Evolutionary conservation across 75 land plant species (phyloP).

Genomic region (Sequoia sempervirens): DNA sequence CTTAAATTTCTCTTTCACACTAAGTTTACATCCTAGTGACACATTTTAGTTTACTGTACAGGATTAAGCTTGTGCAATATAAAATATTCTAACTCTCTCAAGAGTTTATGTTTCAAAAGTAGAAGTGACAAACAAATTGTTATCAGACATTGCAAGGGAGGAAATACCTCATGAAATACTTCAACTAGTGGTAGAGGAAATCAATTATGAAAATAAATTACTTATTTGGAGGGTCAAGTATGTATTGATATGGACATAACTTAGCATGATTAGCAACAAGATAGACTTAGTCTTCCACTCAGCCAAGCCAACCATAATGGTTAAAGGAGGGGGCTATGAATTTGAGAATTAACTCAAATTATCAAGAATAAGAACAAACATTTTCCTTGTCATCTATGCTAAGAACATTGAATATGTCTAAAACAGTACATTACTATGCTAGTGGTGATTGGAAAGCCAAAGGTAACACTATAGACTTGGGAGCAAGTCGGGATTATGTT

Average conservation of each 20-base stretch:
- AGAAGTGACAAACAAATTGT: background rate
- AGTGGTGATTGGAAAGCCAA: background rate
- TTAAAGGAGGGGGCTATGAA: background rate
- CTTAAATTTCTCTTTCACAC: no score
- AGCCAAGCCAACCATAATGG: background rate
- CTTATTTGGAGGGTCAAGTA: background rate
- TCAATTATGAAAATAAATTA: background rate
- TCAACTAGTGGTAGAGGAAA: no score
- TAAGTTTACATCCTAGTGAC: background rate
- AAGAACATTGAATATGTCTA: background rate
- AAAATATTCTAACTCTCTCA: background rate
- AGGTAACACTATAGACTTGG: background rate
- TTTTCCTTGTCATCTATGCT: background rate
- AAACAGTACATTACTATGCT: background rate
- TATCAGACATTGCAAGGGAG: background rate
- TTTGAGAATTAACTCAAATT: no score
- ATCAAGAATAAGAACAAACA: background rate
- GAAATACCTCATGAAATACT: background rate
- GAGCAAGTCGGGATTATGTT: background rate
- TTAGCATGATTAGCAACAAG: no score
- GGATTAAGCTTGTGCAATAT: background rate
- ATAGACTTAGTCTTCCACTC: no score
- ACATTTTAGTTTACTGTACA: background rate
- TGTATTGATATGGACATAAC: background rate
- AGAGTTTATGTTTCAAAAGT: background rate